Conservation (phyloP, 2,329 filamentous ascomycete species). For the Trichoderma hamatum region DNA sequence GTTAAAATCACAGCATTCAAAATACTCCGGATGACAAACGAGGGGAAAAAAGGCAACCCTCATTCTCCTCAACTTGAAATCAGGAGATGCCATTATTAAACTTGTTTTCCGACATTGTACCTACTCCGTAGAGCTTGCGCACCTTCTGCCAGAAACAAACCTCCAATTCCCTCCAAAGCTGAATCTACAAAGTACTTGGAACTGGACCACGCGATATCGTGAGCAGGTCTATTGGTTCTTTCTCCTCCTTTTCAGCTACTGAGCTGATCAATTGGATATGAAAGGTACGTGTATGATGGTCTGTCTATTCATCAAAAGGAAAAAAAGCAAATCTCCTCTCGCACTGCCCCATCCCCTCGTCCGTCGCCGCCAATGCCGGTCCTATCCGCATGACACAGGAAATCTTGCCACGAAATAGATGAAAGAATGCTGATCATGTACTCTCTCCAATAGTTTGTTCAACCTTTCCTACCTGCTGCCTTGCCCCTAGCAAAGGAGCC, state of each 20-base stretch:
- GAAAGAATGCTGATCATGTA: conserved; percentile 2
- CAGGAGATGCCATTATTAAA: conserved; percentile 13
- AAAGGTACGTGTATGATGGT: conserved; percentile 5
- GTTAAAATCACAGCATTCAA: conserved; percentile 5
- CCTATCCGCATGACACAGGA: background rate
- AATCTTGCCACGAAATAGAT: conserved; percentile 8
- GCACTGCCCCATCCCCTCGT: background rate
- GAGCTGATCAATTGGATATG: background rate
- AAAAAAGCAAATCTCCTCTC: background rate
- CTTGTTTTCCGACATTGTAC: conserved; percentile 14
- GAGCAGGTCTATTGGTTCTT: background rate
- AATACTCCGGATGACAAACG: conserved; percentile 20
- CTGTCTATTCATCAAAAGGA: conserved; percentile 1
- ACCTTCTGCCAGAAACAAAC: background rate
- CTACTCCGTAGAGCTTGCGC: conserved; percentile 19
- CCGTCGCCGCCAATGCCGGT: background rate
- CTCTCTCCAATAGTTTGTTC: background rate
- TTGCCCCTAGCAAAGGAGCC: background rate
- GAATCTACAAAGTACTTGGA: background rate
- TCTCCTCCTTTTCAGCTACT: background rate
- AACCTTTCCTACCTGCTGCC: background rate
- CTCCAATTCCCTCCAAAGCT: background rate
- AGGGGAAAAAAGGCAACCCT: background rate
- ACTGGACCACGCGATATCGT: conserved; percentile 12
- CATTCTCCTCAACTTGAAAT: background rate